Evolutionary conservation across 345 rosid genomes (phyloP).

Genomic region (Euphorbia tirucalli): DNA sequence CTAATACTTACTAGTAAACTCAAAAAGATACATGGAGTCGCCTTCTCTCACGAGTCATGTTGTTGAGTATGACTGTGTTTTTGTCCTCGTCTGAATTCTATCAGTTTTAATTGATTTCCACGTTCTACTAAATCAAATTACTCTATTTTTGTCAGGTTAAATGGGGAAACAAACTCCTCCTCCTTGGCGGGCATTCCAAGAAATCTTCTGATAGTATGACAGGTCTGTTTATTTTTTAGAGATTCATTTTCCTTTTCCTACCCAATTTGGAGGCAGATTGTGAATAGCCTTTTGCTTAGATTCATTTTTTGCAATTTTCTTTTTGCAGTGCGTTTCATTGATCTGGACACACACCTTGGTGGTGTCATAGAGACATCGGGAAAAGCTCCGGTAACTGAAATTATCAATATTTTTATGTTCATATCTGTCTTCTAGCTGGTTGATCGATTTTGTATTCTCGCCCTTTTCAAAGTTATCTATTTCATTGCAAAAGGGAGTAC

Average conservation of each 20-base stretch:
- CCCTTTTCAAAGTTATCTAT: not conserved
- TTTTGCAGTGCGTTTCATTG: conserved; percentile 68
- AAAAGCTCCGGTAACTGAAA: conserved; percentile 62
- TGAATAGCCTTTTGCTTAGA: conserved; percentile 17
- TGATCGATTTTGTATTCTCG: not conserved
- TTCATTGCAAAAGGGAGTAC: not conserved
- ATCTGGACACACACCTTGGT: conserved; percentile 57
- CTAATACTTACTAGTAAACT: not conserved
- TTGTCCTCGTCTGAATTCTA: not conserved
- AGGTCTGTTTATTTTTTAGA: conserved; percentile 48
- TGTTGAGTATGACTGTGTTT: not conserved
- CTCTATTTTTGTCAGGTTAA: conserved; percentile 50
- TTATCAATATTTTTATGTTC: not conserved
- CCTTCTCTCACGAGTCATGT: not conserved
- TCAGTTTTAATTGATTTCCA: conserved; percentile 9
- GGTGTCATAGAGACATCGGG: conserved; percentile 69
- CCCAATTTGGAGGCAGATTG: not conserved
- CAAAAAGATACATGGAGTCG: not conserved
- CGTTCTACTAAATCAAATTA: not conserved
- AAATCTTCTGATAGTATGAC: conserved; percentile 49
- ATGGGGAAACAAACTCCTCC: conserved; percentile 78
- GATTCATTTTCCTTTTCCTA: conserved; percentile 7
- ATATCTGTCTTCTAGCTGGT: not conserved
- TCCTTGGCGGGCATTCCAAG: conserved; percentile 82
- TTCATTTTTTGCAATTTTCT: conserved; percentile 15